phyloP scores from a whole-genome alignment of 108 stramenopile species.

The Skeletonema potamos region DNA sequence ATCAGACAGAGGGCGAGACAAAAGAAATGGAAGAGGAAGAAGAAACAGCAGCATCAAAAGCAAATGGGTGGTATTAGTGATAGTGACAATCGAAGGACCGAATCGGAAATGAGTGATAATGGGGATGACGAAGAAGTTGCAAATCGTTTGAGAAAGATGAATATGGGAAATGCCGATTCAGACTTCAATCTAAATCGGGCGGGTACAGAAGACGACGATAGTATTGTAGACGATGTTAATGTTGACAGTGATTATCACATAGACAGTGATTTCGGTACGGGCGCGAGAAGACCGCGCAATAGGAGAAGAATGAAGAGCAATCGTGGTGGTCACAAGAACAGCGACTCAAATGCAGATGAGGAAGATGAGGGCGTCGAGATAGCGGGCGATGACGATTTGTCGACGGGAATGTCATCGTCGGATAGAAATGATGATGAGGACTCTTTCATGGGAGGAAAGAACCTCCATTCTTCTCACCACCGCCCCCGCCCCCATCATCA shows the following conservation, averaged over 20 bases:
- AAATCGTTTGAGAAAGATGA: constrained; percentile 20
- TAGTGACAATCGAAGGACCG: neutral
- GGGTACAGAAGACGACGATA: constrained; percentile 22
- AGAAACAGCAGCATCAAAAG: neutral
- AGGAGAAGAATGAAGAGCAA: neutral
- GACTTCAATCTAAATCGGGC: neutral
- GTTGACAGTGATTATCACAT: constrained; percentile 27
- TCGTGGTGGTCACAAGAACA: neutral
- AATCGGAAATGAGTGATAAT: neutral
- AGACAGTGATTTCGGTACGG: neutral
- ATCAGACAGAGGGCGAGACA: constrained; percentile 1
- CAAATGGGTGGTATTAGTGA: constrained; percentile 3
- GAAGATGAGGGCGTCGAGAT: neutral
- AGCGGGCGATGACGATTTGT: constrained; percentile 4
- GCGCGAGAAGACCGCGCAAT: neutral
- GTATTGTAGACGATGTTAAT: constrained; percentile 21
- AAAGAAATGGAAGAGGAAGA: constrained; percentile 25
- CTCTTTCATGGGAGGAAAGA: constrained; percentile 26
- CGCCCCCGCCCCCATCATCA: neutral
- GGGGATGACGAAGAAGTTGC: constrained; percentile 15
- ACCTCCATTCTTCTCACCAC: neutral
- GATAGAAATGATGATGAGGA: constrained; percentile 20
- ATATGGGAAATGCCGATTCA: neutral
- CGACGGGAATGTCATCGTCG: neutral
- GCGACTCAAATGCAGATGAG: neutral